Conservation (phyloP, 331 rosid genomes). For the Pyrus hybrid region DNA sequence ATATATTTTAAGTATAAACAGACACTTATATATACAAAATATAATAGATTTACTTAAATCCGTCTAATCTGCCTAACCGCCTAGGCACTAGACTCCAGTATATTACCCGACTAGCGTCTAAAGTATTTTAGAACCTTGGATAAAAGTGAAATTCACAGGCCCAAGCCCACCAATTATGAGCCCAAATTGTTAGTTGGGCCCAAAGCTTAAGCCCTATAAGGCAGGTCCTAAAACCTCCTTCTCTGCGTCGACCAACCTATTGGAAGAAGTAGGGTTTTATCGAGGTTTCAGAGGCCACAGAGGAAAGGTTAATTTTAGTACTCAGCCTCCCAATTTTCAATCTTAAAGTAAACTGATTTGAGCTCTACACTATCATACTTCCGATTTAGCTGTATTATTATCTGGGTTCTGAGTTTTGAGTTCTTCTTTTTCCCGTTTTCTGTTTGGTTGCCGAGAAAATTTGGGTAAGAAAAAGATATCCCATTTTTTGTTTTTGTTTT, state of each 20-base stretch:
- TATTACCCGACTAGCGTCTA: no score
- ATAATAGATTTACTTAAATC: no score
- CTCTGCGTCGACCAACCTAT: neutral
- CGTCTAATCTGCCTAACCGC: no score
- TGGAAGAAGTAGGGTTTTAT: neutral
- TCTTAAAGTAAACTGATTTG: neutral
- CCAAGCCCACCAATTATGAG: neutral
- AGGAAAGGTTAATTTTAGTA: neutral
- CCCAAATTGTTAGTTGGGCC: neutral
- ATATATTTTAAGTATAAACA: no score
- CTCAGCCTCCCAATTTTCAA: neutral
- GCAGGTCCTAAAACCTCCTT: neutral
- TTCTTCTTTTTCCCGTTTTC: neutral
- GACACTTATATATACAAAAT: no score
- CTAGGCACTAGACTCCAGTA: no score
- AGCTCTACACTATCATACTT: neutral
- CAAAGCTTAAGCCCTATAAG: neutral
- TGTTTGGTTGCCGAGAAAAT: neutral
- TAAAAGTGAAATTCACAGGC: neutral
- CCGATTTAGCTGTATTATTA: neutral
- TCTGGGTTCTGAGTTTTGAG: neutral
- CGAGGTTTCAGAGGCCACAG: slow-evolving; percentile 4
- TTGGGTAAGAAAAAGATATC: neutral
- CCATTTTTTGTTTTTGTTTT: no score
- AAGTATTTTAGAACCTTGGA: no score